Percentiles rank a stretch among this genome's conserved stretches.
phyloP scores from a whole-genome alignment of 805 yeast species.

The Candida yuanshanica region DNA sequence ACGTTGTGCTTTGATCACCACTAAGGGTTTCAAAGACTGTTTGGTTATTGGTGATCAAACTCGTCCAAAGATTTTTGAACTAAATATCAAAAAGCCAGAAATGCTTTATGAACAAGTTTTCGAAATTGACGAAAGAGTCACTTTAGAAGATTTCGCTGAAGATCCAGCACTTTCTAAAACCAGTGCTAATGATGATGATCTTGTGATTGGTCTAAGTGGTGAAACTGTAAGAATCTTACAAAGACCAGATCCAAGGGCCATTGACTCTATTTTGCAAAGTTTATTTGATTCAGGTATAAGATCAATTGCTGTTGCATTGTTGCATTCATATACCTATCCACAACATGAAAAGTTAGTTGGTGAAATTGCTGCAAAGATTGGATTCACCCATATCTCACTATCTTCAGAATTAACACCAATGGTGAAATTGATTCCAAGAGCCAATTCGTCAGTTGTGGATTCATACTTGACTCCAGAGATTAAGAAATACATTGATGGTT shows the following conservation, averaged over 20 bases:
- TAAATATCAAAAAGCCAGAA: slow-evolving; percentile 66
- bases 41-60: slow-evolving; percentile 86
- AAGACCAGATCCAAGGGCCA: slow-evolving; percentile 40
- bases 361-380: slow-evolving; percentile 53
- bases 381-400: slow-evolving; percentile 63
- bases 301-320: slow-evolving; percentile 65
- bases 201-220: slow-evolving; percentile 58
- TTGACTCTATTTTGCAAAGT: slow-evolving; percentile 35
- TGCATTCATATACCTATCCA: slow-evolving; percentile 71
- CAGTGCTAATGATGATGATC: slow-evolving; percentile 23
- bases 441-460: slow-evolving; percentile 75
- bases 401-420: slow-evolving; percentile 70
- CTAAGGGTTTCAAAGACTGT: slow-evolving; percentile 84
- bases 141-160: slow-evolving; percentile 75
- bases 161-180: slow-evolving; percentile 43
- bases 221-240: slow-evolving; percentile 57
- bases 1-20: slow-evolving; percentile 75
- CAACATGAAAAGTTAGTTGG: slow-evolving; percentile 62
- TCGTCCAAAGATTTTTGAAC: slow-evolving; percentile 83
- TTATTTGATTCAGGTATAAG: slow-evolving; percentile 54
- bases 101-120: slow-evolving; percentile 69
- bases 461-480: slow-evolving; percentile 82
- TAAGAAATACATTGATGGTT: slow-evolving; percentile 53
- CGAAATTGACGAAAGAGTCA: slow-evolving; percentile 87
- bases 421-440: slow-evolving; percentile 71